phyloP scores from a whole-genome alignment of 495 filamentous ascomycete species.

The Cladorrhinum samala region DNA sequence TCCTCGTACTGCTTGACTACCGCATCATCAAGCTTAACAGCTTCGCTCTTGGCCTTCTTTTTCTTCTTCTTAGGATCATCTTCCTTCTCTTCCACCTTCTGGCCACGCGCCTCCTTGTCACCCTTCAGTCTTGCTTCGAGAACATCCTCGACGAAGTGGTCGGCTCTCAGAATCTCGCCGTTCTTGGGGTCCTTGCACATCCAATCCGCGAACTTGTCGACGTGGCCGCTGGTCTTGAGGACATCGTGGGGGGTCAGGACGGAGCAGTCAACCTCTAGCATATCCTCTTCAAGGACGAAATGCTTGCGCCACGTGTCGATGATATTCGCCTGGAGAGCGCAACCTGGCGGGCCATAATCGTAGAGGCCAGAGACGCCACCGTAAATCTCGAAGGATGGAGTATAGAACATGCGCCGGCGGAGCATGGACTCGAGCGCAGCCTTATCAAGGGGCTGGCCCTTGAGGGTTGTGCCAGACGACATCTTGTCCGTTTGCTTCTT shows the following conservation, averaged over 20 bases:
- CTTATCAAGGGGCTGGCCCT: constrained; percentile 83
- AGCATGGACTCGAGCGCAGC: constrained; percentile 74
- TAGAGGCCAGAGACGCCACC: constrained; percentile 79
- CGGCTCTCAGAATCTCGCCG: constrained; percentile 91
- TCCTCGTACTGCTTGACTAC: constrained; percentile 67
- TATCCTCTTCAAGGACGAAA: constrained; percentile 80
- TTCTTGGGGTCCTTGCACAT: constrained; percentile 99
- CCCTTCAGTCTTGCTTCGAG: constrained; percentile 77
- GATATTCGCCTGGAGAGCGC: constrained; percentile 75
- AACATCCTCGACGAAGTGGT: constrained; percentile 92
- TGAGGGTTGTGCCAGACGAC: constrained; percentile 64
- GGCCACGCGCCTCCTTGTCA: constrained; percentile 69
- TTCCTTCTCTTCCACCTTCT: constrained; percentile 62
- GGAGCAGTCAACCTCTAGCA: constrained; percentile 84
- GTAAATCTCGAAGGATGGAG: constrained; percentile 91
- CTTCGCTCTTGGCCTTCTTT: constrained; percentile 48
- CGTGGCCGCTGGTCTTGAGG: constrained; percentile 92
- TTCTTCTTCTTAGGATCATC: constrained; percentile 47
- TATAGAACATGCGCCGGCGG: constrained; percentile 85
- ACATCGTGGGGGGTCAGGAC: constrained; percentile 84
- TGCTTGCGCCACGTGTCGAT: constrained; percentile 90
- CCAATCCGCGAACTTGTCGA: constrained; percentile 97
- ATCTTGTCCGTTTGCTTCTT: constrained; percentile 41
- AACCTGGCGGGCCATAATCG: constrained; percentile 80
- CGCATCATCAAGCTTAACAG: constrained; percentile 59